Conservation (phyloP, 2,329 filamentous ascomycete genomes). For the Colletotrichum spaethianum region DNA sequence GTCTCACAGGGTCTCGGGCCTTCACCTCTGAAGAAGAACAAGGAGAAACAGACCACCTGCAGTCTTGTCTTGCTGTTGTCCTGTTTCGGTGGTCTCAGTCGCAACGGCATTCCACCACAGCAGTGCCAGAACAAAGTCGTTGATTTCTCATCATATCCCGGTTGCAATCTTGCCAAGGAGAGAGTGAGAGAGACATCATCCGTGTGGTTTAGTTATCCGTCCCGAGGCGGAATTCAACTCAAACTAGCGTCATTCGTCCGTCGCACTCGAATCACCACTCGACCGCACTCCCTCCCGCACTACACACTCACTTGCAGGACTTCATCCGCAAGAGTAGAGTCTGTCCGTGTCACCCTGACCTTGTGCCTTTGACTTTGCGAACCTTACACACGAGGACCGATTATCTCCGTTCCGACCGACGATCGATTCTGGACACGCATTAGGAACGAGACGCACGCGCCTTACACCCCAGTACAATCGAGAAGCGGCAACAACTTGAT, state of each 20-base stretch:
- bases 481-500: background rate
- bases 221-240: slow-evolving; percentile 16
- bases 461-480: background rate
- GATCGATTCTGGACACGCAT: slow-evolving; percentile 5
- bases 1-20: too few species aligned
- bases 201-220: slow-evolving; percentile 17
- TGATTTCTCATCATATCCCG: background rate
- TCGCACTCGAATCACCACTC: slow-evolving; percentile 12
- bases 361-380: background rate
- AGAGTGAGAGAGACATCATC: background rate
- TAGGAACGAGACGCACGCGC: background rate
- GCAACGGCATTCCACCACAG: background rate
- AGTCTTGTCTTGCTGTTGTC: background rate
- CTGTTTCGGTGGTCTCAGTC: background rate
- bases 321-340: background rate
- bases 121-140: background rate
- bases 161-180: background rate
- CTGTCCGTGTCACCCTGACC: background rate
- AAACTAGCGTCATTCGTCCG: slow-evolving; percentile 34
- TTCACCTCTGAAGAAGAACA: too few species aligned
- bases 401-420: slow-evolving; percentile 29
- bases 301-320: background rate
- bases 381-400: slow-evolving; percentile 10
- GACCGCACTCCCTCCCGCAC: background rate
- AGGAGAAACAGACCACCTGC: background rate